A percentile compares a stretch with the other conserved stretches of the same genome.
These are phyloP conservation scores for Puccinia triticina DNA, from an alignment of 1,284 basidiomycete species.

Conservation along the genomic window DNA sequence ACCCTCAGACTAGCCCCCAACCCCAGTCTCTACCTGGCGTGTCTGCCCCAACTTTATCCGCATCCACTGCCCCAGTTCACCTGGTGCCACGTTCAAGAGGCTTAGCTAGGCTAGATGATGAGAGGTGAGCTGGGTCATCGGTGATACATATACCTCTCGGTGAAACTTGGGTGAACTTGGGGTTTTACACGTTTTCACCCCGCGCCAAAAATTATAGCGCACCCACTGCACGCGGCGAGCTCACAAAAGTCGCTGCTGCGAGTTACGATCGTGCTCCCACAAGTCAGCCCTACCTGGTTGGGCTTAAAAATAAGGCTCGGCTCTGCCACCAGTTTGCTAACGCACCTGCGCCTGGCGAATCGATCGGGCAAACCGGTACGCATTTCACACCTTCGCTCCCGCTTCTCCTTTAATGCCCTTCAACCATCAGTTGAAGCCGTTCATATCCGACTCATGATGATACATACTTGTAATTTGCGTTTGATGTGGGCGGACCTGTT, in stretches of 20 bases:
- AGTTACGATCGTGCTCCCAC: background rate
- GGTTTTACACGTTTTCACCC: too few relatives aligned
- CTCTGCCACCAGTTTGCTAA: background rate
- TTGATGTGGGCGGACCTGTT: conserved; percentile 22
- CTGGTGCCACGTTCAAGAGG: too few relatives aligned
- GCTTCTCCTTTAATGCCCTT: background rate
- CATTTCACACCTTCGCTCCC: background rate
- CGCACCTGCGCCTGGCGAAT: background rate
- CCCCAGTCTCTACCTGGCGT: too few relatives aligned
- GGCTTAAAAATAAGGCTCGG: background rate
- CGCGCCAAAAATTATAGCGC: too few relatives aligned
- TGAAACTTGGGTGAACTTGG: too few relatives aligned
- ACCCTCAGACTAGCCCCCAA: too few relatives aligned
- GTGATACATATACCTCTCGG: too few relatives aligned
- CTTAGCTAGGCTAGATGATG: too few relatives aligned
- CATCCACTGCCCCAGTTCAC: too few relatives aligned
- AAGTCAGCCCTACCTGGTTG: background rate
- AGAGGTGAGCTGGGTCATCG: too few relatives aligned
- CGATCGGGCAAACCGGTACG: background rate
- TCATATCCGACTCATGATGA: background rate
- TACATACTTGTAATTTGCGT: conserved; percentile 26
- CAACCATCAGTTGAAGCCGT: background rate
- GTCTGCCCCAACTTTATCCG: too few relatives aligned
- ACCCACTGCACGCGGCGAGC: too few relatives aligned
- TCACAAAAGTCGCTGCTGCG: background rate